These are phyloP conservation scores for Yamadazyma tumulicola DNA, from an alignment of 805 yeast species.

Conservation along the genomic window DNA sequence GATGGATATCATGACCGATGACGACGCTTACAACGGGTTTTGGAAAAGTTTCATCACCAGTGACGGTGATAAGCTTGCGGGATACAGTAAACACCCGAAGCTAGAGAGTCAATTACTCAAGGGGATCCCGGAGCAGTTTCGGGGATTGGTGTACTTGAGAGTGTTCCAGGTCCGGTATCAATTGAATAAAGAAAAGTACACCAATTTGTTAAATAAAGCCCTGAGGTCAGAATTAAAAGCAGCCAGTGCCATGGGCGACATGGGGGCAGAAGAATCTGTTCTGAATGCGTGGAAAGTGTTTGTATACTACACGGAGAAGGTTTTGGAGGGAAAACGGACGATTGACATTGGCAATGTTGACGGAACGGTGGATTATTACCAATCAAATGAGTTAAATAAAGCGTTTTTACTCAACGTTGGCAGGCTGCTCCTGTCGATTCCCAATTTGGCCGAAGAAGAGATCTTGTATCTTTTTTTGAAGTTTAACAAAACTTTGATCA, in stretches of 20 bases:
- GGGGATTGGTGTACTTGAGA: conserved; percentile 32
- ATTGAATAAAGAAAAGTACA: conserved; percentile 29
- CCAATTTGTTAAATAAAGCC: conserved; percentile 27
- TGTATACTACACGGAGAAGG: conserved; percentile 27
- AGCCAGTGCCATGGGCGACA: conserved; percentile 12
- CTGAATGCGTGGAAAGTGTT: conserved; percentile 28
- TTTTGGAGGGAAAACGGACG: conserved; percentile 7
- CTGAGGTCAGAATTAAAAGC: conserved; percentile 11
- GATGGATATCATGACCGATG: background rate
- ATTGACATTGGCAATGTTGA: conserved; percentile 6
- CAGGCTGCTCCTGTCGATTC: conserved; percentile 16
- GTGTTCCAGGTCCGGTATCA: conserved; percentile 27
- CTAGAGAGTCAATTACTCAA: conserved; percentile 21
- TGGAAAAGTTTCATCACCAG: conserved; percentile 8
- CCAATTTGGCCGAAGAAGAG: conserved; percentile 22
- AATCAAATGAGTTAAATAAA: conserved; percentile 12
- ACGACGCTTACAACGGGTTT: conserved; percentile 2
- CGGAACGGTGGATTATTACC: conserved; percentile 2
- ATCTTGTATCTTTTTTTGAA: conserved; percentile 32
- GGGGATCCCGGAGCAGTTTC: conserved; percentile 30
- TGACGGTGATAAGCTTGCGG: conserved; percentile 9
- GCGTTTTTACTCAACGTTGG: conserved; percentile 18
- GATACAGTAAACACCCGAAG: conserved; percentile 6
- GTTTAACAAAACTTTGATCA: conserved; percentile 23
- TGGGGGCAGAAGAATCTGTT: too few species aligned